Evolutionary conservation across 768 basidiomycete genomes (phyloP), one percentile per base, ranked within the genome.

Genomic region (Leccinum ochraceum): DNA sequence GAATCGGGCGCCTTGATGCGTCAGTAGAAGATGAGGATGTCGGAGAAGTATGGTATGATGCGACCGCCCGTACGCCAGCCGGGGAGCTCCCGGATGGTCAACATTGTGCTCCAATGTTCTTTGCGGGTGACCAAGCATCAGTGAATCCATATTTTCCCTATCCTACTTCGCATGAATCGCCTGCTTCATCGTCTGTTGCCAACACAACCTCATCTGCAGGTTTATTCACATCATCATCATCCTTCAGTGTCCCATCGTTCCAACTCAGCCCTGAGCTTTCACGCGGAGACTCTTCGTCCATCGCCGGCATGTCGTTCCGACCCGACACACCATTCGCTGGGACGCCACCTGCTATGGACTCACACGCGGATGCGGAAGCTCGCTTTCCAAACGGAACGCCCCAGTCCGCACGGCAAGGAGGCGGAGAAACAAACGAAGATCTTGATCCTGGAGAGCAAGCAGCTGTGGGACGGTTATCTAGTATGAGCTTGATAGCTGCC

Each of bases 401-500:
- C 34, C 63, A 63, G 16, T 49, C 63, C 17, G n/a, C 48, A 22
- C 63, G 60, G 20, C 69, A 67, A 60, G 64, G 64, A 34, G 16
- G n/a, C 14, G 55, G 59, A 49, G 68, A 71, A 30, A 55, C 77
- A 13, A 80, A 80, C 32, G 80, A 80, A 55, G 83, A 76, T 32
- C 63, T 68, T 28, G 76, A 78, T 58, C 65, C 75, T 16, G 77
- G 75, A 32, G 85, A 93, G 65, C 92, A 95, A 70, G 92, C 89
- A 14, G 86, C 90, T 5, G 81, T 94, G 20, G 95, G 95, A 6
- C 83, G 94, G 59, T 78, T 96, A 53, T 91, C 92, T 5, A 93
- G 93, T 67, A 94, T 97, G 94, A 93, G 92, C 70, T 77, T 97
- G 54, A 91, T 96, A 79, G 94, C 94, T 42, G 87, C 92, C 8